Base-by-base conservation (phyloP, 306 rosid genomes). In the Alnus glutinosa region DNA sequence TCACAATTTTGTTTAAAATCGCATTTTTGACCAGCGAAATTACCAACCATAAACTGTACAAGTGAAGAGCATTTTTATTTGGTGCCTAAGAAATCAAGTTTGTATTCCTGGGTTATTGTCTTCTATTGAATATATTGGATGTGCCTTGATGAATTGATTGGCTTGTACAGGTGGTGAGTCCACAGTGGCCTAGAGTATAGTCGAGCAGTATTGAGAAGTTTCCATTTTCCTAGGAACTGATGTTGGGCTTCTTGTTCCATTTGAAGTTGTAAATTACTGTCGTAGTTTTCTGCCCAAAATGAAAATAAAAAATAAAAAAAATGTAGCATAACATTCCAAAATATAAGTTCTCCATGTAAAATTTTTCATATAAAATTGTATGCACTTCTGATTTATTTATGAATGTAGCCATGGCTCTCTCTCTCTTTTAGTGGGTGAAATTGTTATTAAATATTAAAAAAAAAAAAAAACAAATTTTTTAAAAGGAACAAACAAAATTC, bases 111-210 rank as follows among this genome's bases (percentile, higher is more conserved):
- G 19, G 39, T n/a, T 30, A 18, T 18, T 12, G 32, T 44, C 39
- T 13, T 47, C 7, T 32, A 16, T 37, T 49, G 77, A 16, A 66
- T 66, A 48, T 55, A 28, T 32, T 3, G 19, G 47, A 44, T 64
- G 55, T 32, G 68, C 59, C 2, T 19, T 30, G n/a, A 37, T 55
- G 10, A 50, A 0, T 50, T 74, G 55, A 55, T 75, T 75, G 75
- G 64, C 62, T 78, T 57, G 36, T 86, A 89, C 93, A 95, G 99
- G 96, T 89, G 10, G 98, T 91, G 83, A 95, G 97, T 88, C 99
- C 98, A 59, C 97, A 95, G 74, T 95, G 98, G 97, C 98, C 99
- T 12, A 83, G 71, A 88, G 97, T 87, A 34, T 92, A 91, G 81
- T 48, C 34, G 50, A 23, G 18, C 62, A 36, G 32, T 39, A 75